Conservation (phyloP, 495 filamentous ascomycete genomes). For the Aspergillus incahuasiensis region DNA sequence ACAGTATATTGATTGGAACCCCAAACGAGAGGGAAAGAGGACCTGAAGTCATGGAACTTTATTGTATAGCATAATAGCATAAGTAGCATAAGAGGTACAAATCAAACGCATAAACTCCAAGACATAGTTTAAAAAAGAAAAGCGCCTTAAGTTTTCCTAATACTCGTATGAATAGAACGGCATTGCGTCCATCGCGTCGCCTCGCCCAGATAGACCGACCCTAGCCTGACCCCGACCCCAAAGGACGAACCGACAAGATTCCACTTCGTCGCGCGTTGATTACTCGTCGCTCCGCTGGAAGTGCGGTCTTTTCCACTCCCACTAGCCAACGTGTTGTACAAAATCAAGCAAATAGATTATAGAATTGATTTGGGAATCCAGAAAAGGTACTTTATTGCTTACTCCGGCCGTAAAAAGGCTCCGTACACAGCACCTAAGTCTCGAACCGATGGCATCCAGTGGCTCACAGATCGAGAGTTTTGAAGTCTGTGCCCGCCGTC, state of each 20-base stretch:
- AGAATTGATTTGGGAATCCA: constrained; percentile 3
- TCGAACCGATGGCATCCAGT: background rate
- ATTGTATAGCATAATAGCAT: constrained; percentile 1
- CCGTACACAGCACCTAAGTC: background rate
- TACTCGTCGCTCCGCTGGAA: too few species aligned
- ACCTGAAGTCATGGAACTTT: background rate
- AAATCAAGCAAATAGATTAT: constrained; percentile 24
- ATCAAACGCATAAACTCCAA: background rate
- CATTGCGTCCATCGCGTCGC: background rate
- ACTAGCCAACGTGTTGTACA: constrained; percentile 23
- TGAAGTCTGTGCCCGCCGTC: constrained; percentile 50
- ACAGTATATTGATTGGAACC: background rate
- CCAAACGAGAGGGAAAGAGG: background rate
- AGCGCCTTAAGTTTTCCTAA: constrained; percentile 5
- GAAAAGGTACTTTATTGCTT: constrained; percentile 11
- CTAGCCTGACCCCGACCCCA: background rate
- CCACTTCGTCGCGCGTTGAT: background rate
- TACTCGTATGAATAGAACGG: background rate
- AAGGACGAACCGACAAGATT: background rate
- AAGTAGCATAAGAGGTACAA: background rate
- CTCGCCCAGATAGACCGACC: background rate
- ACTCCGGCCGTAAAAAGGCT: background rate
- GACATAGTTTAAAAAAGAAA: background rate
- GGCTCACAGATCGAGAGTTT: constrained; percentile 43
- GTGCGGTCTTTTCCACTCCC: too few species aligned